Base-by-base conservation (phyloP, 1,139 yeast species). In the Candida glucosophila region DNA sequence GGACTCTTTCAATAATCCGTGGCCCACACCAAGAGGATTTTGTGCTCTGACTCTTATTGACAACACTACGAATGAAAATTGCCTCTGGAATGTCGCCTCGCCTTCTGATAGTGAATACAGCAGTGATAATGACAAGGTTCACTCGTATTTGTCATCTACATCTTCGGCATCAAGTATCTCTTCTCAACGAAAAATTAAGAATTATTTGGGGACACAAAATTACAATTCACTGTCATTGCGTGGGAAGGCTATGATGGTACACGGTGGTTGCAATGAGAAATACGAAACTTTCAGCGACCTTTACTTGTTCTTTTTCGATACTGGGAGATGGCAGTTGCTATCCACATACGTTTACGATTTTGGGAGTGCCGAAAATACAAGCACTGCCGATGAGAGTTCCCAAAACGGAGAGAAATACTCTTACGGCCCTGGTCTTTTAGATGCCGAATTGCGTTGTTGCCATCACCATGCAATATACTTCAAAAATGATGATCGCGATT, bases 371-470 rank as follows among this genome's bases (percentile, higher is more conserved):
- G 32, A 41, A 7, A 32, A 41, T 20, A 56, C 64, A 4, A 39
- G 27, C 19, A 58, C 48, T 19, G 66, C 58, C 34, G 58, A 55
- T 18, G 49, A 49, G 30, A 28, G 40, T 5, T 35, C 44, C 1
- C 35, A 37, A 5, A 45, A 44, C 5, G 55, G 51, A 33, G 52
- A n/a, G n/a, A 27, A 29, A 5, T 38, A 51, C 8, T 30, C 41
- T 4, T 37, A 42, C 19, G 58, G 53, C 3, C 42, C 43, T 5
- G 54, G 49, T 28, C 44, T 50, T 4, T 41, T 52, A 9, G 67
- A 59, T 24, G 70, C 70, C 5, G 70, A 64, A 36, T 43, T 63
- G 18, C 40, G 69, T 14, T 45, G 63, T 4, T 59, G 69, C 36
- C 69, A 63, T 31, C 70, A 64, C 34, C 47, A 54, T 4, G 59